Evolutionary conservation across 345 rosid species (phyloP), one percentile per base, ranked within the genome.

Genomic region (Durio zibethinus): DNA sequence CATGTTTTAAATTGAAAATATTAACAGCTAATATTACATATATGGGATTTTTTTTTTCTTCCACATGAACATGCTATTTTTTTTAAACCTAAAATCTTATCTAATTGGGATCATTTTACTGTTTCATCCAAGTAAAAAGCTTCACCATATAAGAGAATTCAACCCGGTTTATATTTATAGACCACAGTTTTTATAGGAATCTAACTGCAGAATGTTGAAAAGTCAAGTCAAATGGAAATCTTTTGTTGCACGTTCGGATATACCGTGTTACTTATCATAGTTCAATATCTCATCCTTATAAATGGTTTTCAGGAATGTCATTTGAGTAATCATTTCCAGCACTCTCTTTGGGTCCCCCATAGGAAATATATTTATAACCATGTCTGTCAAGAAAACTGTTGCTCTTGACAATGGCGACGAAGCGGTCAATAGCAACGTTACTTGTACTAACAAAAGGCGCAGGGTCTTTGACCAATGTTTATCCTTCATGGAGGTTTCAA

Each of bases 401-500:
- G 62, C 78, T 45, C 29, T 23, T 1, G 67, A 77, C 43, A 25
- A 53, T 21, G 36, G 66, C 40, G 27, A 29, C 27, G 36, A 27
- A 25, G 64, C 73, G 8, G 80, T 67, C 10, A 48, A 76, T 63
- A 48, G 18, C n/a, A 23, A 77, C 31, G 64, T 42, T 25, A 8
- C 25, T 7, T 14, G 33, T 11, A 14, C 35, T 0, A 43, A 74
- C 76, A 38, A 0, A 84, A 79, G 69, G 72, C 77, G 81, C 4
- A 54, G 82, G n/a, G 40, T 85, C 6, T 56, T 33, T 1, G 76
- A 75, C 47, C 82, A 64, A 25, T 85, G 90, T 70, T 83, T 87
- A 65, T 80, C 93, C 5, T 88, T 84, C 76, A n/a, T 45, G 65
- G 96, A 91, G 87, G 52, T 85, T 60, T 10, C 82, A 31, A 62